Evolutionary conservation across 108 stramenopile genomes (phyloP), one percentile per base, ranked within the genome.

Genomic region (Cyclotella kingstonii): DNA sequence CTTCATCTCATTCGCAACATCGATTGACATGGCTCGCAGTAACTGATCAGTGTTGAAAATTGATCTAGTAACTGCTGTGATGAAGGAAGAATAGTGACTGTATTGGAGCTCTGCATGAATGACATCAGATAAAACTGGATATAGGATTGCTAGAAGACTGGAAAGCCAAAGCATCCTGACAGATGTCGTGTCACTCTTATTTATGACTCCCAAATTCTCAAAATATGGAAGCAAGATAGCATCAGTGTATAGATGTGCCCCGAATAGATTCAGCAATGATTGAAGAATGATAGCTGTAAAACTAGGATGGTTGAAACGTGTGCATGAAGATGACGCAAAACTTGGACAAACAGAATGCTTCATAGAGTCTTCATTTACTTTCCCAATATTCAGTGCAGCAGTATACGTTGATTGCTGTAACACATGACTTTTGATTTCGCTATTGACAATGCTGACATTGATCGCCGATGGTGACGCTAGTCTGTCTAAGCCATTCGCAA

Each of bases 231-330:
- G 21, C 12, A 71, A 30, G 48, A 63, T 54, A 3, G 55, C 43
- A 5, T 41, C 54, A 7, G 53, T 48, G 26, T 63, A 57, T 12
- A 71, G 25, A 45, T 63, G 55, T 5, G 62, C 70, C 0, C 46
- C 51, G 19, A 42, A 17, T 0, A 41, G 47, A 29, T 63, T 54
- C n/a, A 51, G 15, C 2, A 40, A 3, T 6, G 42, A 54, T 58
- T 71, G 70, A 51, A 63, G 39, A 8, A 62, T 25, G 11, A 63
- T 51, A 11, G 70, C 40, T 15, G 51, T 22, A 4, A 71, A 17
- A n/a, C 70, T 46, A 18, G 70, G 70, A 42, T 56, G 46, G 41
- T 49, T 71, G 55, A 63, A 71, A 17, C 61, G 54, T 30, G 54
- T 55, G 25, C 49, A 47, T 7, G 54, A 19, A 18, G 58, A 41